These are phyloP conservation scores for Agapanthus africanus DNA, from an alignment of 106 monocot species.

Conservation along the genomic window DNA sequence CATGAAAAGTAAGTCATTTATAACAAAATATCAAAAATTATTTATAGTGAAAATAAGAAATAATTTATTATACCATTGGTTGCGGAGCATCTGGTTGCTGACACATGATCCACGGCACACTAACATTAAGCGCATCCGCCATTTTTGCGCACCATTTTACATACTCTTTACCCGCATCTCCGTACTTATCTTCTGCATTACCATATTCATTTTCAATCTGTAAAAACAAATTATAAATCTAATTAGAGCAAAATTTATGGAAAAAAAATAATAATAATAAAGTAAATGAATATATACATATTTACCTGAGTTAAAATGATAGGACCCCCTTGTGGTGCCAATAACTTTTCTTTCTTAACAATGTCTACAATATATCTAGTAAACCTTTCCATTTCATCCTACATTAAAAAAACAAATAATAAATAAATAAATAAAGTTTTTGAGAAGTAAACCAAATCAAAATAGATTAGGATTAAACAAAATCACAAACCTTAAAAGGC, in stretches of 20 bases:
- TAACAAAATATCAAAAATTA: not conserved
- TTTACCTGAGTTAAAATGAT: conserved; percentile 52
- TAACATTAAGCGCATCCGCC: conserved; percentile 19
- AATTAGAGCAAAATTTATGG: not conserved
- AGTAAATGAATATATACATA: too few relatives aligned
- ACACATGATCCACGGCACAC: conserved; percentile 42
- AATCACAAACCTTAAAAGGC: conserved; percentile 21
- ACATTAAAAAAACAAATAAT: not conserved
- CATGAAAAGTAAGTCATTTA: not conserved
- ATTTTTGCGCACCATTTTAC: conserved; percentile 25
- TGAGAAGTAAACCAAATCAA: too few relatives aligned
- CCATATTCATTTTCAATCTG: conserved; percentile 46
- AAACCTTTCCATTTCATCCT: conserved; percentile 51
- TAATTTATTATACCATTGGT: conserved; percentile 20
- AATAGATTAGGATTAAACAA: too few relatives aligned
- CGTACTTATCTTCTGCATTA: conserved; percentile 1
- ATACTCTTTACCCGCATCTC: conserved; percentile 20
- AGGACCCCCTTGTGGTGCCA: conserved; percentile 48
- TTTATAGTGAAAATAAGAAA: too few relatives aligned
- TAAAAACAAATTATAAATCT: not conserved
- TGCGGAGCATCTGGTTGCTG: conserved; percentile 26
- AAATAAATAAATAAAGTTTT: not conserved
- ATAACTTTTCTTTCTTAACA: conserved; percentile 21
- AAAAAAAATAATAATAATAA: not conserved
- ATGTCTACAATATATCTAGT: conserved; percentile 35